phyloP scores from a whole-genome alignment of 352 stramenopile species.

The Phytophthora melonis region DNA sequence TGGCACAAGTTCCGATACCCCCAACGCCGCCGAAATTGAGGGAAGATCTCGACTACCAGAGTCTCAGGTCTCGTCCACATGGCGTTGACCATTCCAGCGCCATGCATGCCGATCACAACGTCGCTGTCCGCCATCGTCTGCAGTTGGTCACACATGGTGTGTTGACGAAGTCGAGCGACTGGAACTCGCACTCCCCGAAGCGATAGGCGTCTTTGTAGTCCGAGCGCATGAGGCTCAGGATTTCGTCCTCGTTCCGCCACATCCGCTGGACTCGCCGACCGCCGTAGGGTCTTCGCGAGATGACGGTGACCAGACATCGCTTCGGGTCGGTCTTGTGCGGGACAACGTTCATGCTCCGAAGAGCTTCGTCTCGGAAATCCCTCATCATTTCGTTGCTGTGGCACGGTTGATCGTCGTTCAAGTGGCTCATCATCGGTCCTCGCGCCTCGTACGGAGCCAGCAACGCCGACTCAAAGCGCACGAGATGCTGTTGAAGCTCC shows the following conservation, averaged over 20 bases:
- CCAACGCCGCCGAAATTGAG: slow-evolving; percentile 41
- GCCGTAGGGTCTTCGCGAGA: slow-evolving; percentile 49
- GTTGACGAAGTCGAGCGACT: slow-evolving; percentile 64
- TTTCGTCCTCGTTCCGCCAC: slow-evolving; percentile 60
- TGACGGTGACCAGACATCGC: slow-evolving; percentile 47
- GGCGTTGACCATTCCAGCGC: slow-evolving; percentile 72
- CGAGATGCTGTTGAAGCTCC: slow-evolving; percentile 13
- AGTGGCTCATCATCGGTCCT: slow-evolving; percentile 47
- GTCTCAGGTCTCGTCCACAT: slow-evolving; percentile 54
- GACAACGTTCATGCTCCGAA: slow-evolving; percentile 28
- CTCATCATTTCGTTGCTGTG: slow-evolving; percentile 9
- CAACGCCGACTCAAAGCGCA: slow-evolving; percentile 40
- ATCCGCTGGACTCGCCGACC: slow-evolving; percentile 53
- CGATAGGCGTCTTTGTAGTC: slow-evolving; percentile 36
- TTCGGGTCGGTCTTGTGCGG: background rate
- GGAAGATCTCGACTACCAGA: slow-evolving; percentile 73
- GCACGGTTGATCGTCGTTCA: slow-evolving; percentile 47
- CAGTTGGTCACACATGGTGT: slow-evolving; percentile 49
- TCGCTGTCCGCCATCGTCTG: slow-evolving; percentile 55
- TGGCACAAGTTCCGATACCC: slow-evolving; percentile 75
- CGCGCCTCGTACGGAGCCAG: slow-evolving; percentile 40
- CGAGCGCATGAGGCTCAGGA: slow-evolving; percentile 38
- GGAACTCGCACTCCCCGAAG: slow-evolving; percentile 36
- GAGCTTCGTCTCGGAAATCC: slow-evolving; percentile 21
- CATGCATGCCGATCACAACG: slow-evolving; percentile 77